Conservation (phyloP, 352 stramenopile genomes). For the Phytophthora palmivora region DNA sequence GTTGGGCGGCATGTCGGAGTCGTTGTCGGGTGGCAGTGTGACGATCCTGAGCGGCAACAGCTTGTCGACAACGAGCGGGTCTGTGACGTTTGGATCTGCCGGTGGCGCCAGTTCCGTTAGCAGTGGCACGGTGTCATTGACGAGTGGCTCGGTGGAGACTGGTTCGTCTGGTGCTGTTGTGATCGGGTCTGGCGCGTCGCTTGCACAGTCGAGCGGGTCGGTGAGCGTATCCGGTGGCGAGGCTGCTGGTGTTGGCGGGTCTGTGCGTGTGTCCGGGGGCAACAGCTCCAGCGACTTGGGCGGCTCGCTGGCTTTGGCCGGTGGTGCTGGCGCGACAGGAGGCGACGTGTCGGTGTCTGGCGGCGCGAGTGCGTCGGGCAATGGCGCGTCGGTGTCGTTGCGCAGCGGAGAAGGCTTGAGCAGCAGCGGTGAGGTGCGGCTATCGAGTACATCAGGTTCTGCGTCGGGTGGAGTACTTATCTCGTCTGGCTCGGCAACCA, state of each 20-base stretch:
- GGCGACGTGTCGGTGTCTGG: conserved; percentile 24
- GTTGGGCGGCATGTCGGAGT: conserved; percentile 24
- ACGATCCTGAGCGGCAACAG: conserved; percentile 25
- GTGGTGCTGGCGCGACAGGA: conserved; percentile 24
- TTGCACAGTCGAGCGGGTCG: conserved; percentile 26
- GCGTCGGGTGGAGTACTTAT: conserved; percentile 25
- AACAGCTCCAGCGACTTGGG: conserved; percentile 7
- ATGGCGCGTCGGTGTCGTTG: conserved; percentile 22
- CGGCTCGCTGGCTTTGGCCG: conserved; percentile 17
- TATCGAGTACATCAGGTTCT: conserved; percentile 23
- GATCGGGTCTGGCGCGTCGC: conserved; percentile 25
- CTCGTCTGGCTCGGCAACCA: conserved; percentile 20
- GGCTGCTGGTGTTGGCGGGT: conserved; percentile 16
- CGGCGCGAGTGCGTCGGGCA: conserved; percentile 18
- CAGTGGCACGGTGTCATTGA: conserved; percentile 26
- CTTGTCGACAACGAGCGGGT: conserved; percentile 17
- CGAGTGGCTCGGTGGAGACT: conserved; percentile 19
- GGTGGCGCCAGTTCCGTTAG: conserved; percentile 1
- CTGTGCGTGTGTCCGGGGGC: conserved; percentile 18
- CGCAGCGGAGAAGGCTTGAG: conserved; percentile 25
- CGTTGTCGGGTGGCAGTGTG: conserved; percentile 31
- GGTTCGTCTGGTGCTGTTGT: conserved; percentile 27
- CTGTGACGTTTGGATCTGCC: conserved; percentile 21
- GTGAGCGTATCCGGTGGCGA: conserved; percentile 26
- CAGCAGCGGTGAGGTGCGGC: conserved; percentile 25